Evolutionary conservation across 2,329 filamentous ascomycete species (phyloP).

Genomic region (Lasiodiplodia gonubiensis): DNA sequence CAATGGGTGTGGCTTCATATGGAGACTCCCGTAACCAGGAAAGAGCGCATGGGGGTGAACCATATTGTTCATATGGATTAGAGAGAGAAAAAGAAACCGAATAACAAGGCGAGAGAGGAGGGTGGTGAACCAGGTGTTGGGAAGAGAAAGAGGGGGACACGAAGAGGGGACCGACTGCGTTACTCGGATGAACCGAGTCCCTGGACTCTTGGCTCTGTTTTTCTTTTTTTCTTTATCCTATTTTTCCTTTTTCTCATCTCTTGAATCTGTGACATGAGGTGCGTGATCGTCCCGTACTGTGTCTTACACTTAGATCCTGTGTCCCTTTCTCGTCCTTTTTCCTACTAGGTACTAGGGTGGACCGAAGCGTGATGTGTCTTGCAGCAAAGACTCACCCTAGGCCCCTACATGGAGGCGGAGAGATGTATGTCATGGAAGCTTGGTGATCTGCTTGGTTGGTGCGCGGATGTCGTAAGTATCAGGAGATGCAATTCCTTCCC

Average conservation of each 20-base stretch:
- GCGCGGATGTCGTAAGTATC: not conserved
- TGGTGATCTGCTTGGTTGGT: not conserved
- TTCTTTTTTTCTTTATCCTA: not conserved
- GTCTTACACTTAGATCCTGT: not conserved
- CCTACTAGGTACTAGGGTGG: not conserved
- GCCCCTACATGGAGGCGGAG: not conserved
- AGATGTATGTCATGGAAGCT: not conserved
- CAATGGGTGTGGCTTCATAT: no score
- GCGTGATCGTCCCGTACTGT: not conserved
- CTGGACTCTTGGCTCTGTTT: not conserved
- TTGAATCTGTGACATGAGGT: not conserved
- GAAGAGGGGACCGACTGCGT: not conserved
- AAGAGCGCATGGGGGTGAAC: no score
- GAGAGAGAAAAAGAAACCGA: no score
- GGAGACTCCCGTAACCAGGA: no score
- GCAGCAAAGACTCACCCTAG: not conserved
- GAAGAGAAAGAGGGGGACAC: not conserved
- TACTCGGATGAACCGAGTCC: conserved; percentile 4
- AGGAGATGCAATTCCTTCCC: not conserved
- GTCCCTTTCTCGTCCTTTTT: not conserved
- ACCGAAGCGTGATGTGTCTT: not conserved
- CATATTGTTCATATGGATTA: no score
- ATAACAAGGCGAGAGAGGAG: not conserved
- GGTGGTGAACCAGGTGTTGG: not conserved
- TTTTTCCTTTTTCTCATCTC: not conserved